Base-by-base conservation (phyloP, 2,329 filamentous ascomycete genomes). In the Fusarium paranaense region DNA sequence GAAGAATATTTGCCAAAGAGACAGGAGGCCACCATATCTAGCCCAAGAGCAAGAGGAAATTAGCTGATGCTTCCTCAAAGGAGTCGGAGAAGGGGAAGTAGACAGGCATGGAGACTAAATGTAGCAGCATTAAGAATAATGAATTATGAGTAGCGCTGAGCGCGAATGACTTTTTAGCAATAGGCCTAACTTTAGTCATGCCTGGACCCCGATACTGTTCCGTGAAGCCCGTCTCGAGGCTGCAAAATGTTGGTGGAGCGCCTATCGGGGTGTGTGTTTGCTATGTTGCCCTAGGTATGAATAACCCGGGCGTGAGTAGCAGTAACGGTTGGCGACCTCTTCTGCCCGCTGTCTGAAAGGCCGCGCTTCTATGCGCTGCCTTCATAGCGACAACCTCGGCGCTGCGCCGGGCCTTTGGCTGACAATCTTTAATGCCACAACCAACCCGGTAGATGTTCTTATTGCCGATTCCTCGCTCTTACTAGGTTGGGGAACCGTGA, bases 401-500 rank as follows among this genome's bases (percentile, higher is more conserved):
- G 47, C 47, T 14, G 47, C 18, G 27, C 27, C 32, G 16, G 14
- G 47, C 5, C 47, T n/a, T 52, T 20, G 11, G 7, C 18, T 52
- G 45, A 16, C 45, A 50, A 50, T 30, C 16, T 50, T 45, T 50
- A 18, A 11, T 52, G 47, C 18, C 47, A 52, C 10, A 18, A 2
- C 27, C 45, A 27, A 50, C 22, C 30, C 58, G 11, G 32, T 57
- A 37, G 25, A 30, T 62, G 16, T 52, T 60, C 35, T 54, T 47
- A 35, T 45, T 70, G 59, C 56, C 11, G 40, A 37, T 50, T 35
- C 14, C 40, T 60, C 30, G n/a, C 35, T 40, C 58, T 64, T n/a
- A 40, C 40, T 69, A 75, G 42, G 65, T 62, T 25, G 69, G 79
- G 45, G 84, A 85, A 56, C 84, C 84, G 54, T 87, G 84, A 40